Evolutionary conservation across 352 stramenopile genomes (phyloP).

Genomic region (Pythium grandisporangium): DNA sequence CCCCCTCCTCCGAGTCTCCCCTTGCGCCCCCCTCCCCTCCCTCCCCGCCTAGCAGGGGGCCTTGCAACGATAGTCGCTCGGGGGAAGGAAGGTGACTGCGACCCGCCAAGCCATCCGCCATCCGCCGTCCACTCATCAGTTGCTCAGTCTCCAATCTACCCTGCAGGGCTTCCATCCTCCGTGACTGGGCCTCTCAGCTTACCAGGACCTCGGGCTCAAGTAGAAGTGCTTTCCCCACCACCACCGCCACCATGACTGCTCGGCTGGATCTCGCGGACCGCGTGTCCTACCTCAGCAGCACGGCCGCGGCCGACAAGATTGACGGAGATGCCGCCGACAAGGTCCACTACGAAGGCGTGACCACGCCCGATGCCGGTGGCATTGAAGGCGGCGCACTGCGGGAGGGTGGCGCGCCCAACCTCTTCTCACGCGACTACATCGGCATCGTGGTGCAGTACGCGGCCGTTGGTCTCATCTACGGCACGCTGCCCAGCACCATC

Average conservation of each 20-base stretch:
- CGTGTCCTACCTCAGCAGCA: constrained; percentile 23
- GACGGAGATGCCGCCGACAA: constrained; percentile 9
- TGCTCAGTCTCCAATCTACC: too few species aligned
- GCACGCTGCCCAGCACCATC: constrained; percentile 22
- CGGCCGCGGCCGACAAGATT: constrained; percentile 13
- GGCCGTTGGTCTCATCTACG: constrained; percentile 30
- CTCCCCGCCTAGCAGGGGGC: too few species aligned
- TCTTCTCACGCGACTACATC: constrained; percentile 18
- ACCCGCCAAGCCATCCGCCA: too few species aligned
- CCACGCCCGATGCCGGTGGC: constrained; percentile 18
- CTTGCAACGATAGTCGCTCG: too few species aligned
- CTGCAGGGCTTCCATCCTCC: too few species aligned
- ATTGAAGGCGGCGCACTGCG: constrained; percentile 35
- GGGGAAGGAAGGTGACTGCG: too few species aligned
- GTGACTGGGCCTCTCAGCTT: too few species aligned
- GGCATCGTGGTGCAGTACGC: constrained; percentile 40
- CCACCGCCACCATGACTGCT: constrained; percentile 1
- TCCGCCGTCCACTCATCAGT: too few species aligned
- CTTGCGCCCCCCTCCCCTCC: too few species aligned
- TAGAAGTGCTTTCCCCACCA: too few species aligned
- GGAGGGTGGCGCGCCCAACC: constrained; percentile 15
- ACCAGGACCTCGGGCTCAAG: too few species aligned
- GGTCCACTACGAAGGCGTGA: constrained; percentile 16
- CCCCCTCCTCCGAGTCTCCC: too few species aligned
- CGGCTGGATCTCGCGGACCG: constrained; percentile 19